Base-by-base conservation (phyloP, 2,329 filamentous ascomycete species). In the Aspergillus awamori region DNA sequence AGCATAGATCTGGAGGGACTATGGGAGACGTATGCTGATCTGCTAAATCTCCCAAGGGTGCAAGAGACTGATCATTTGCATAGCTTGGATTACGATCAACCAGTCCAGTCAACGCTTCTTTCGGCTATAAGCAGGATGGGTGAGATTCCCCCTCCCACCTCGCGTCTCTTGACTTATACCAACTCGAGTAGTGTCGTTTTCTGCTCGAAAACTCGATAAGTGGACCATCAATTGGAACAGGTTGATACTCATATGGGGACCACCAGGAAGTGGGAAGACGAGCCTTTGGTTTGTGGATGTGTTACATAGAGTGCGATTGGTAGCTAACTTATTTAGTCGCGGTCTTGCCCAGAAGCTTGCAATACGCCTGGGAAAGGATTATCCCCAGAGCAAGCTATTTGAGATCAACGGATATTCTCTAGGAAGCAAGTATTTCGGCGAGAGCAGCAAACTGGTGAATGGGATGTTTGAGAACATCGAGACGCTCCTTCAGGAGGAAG, bases 191-290 rank as follows among this genome's bases (percentile, higher is more conserved):
- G 72, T 74, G 11, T 62, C 66, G 1, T 70, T 75, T 53, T 71
- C 73, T n/a, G 69, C 73, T 51, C 71, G 69, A 13, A 72, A 69
- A 24, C 69, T 80, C 11, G 73, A 77, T 60, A 69, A 72, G 26
- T 72, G 71, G 58, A 72, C 74, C 1, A 75, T 80, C 63, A 78
- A 77, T 59, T 82, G 80, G 79, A 81, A 82, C 60, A 74, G 78
- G 20, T 68, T 82, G 8, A 92, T 97, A 15, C 83, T 97, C 60
- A 87, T 97, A 52, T 97, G 97, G 78, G 94, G 94, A 0, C 93
- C 94, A 5, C 94, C 94, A 2, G 94, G 94, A 74, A 98, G 94
- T 11, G 94, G 94, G 72, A 97, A 98, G 83, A 97, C 93, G 68
- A 69, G 66, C 33, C 33, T 71, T 3, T 69, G 65, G 60, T 66